Evolutionary conservation across 2,329 filamentous ascomycete species (phyloP).

Genomic region (Alternaria infectoria): DNA sequence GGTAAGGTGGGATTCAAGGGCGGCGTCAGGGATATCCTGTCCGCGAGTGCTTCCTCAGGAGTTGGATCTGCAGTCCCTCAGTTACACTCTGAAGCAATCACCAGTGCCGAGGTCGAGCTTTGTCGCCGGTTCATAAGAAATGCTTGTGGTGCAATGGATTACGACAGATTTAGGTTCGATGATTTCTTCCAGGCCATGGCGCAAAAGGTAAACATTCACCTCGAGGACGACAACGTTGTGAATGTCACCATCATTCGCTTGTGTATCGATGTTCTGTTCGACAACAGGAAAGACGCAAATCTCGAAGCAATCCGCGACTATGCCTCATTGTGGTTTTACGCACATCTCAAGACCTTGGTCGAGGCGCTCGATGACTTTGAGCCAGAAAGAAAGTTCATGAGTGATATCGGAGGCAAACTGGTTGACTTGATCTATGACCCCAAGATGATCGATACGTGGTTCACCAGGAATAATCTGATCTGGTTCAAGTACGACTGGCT

Average conservation of each 20-base stretch:
- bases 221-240: not conserved
- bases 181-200: slow-evolving; percentile 15
- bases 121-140: not conserved
- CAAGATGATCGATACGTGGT: not conserved
- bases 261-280: not conserved
- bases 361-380: not conserved
- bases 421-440: not conserved
- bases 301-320: not conserved
- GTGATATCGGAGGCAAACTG: not conserved
- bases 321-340: not conserved
- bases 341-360: not conserved
- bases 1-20: slow-evolving; percentile 4
- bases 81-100: not conserved
- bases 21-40: not conserved
- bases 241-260: not conserved
- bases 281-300: not conserved
- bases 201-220: slow-evolving; percentile 9
- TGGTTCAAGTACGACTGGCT: not conserved
- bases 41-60: not conserved
- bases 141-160: not conserved
- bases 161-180: slow-evolving; percentile 16
- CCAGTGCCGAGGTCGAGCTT: not conserved
- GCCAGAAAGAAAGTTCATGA: not conserved
- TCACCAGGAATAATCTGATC: not conserved
- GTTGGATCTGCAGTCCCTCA: not conserved